A percentile compares a stretch with the other conserved stretches of the same genome.
Conservation (phyloP, 108 stramenopile species). For the Bacterosira constricta region DNA sequence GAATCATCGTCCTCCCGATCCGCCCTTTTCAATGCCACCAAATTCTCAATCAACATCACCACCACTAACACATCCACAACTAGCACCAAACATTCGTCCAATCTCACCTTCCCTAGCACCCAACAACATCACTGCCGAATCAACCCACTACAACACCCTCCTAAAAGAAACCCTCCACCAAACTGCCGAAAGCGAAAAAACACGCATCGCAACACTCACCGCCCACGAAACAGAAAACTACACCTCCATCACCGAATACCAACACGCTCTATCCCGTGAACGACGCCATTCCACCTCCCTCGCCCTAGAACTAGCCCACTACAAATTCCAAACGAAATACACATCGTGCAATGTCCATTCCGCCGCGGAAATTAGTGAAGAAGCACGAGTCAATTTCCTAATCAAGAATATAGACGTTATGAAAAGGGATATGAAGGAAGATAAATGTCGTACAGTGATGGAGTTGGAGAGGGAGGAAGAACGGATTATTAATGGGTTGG, state of each 20-base stretch:
- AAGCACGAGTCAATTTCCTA: slow-evolving; percentile 9
- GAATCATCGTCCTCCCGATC: neutral
- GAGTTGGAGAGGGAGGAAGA: slow-evolving; percentile 48
- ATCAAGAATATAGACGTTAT: slow-evolving; percentile 19
- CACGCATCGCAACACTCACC: neutral
- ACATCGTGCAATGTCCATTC: neutral
- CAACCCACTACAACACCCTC: neutral
- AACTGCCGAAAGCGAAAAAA: neutral
- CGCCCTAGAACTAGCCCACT: neutral
- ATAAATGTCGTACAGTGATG: slow-evolving; percentile 27
- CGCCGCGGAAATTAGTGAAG: slow-evolving; percentile 2
- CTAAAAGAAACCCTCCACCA: neutral
- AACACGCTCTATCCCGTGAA: neutral
- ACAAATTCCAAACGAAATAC: neutral
- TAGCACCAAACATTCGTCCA: no score
- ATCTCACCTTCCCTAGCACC: neutral
- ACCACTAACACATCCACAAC: neutral
- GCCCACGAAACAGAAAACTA: neutral
- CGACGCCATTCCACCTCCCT: neutral
- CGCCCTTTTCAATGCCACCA: neutral
- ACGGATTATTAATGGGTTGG: slow-evolving; percentile 32
- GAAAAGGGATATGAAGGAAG: slow-evolving; percentile 23
- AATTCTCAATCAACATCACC: neutral
- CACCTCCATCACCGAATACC: neutral
- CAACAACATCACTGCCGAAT: neutral